Conservation (phyloP, 1,139 yeast genomes). For the Yamadazyma membranifaciens region DNA sequence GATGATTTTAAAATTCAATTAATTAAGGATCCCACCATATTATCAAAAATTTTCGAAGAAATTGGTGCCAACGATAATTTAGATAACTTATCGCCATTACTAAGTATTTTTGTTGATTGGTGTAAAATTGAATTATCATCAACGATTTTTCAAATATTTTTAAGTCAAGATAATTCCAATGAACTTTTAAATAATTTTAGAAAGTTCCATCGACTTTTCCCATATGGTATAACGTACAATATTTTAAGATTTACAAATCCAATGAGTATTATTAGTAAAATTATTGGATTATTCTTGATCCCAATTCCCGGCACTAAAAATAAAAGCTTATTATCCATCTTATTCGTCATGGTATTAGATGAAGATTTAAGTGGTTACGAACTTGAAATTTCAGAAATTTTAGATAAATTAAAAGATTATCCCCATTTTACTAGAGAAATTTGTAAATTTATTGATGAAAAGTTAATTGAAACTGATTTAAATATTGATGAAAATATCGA, state of each 20-base stretch:
- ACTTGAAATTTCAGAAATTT: conserved; percentile 50
- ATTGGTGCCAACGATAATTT: conserved; percentile 54
- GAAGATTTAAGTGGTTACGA: conserved; percentile 77
- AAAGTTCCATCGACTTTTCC: conserved; percentile 70
- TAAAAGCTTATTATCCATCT: conserved; percentile 62
- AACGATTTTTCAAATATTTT: conserved; percentile 71
- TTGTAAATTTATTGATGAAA: conserved; percentile 16
- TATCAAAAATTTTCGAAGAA: conserved; percentile 58
- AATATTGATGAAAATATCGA: conserved; percentile 12
- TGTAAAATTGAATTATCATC: conserved; percentile 80
- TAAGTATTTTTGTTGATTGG: conserved; percentile 75
- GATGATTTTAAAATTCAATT: conserved; percentile 55
- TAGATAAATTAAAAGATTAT: conserved; percentile 20
- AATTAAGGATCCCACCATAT: conserved; percentile 46
- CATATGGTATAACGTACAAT: conserved; percentile 72
- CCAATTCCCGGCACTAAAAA: conserved; percentile 66
- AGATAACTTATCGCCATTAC: conserved; percentile 63
- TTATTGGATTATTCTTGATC: conserved; percentile 76
- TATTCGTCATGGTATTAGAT: conserved; percentile 69
- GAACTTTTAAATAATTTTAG: conserved; percentile 69
- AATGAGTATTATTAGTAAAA: conserved; percentile 70
- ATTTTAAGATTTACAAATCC: conserved; percentile 84
- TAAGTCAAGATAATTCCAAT: conserved; percentile 77
- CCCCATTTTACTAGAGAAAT: conserved; percentile 25
- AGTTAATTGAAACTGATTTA: conserved; percentile 8